Evolutionary conservation across 345 rosid species (phyloP), one percentile per base, ranked within the genome.

Genomic region (Citrus medica): DNA sequence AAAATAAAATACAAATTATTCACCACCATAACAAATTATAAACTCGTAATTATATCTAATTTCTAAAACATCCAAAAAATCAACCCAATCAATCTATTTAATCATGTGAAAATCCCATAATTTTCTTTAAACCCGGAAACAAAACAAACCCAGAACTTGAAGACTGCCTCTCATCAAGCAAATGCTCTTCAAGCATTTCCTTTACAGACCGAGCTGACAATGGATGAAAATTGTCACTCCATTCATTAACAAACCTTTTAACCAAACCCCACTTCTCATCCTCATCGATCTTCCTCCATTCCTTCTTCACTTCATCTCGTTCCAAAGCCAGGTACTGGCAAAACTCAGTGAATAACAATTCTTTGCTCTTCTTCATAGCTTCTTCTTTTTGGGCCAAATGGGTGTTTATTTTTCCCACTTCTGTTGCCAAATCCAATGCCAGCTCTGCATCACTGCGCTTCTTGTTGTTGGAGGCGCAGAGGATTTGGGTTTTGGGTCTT

Each of bases 351-450:
- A 92, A 92, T 17, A 95, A 82, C 76, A 95, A 68, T 75, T 88
- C 90, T 30, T 79, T 83, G 85, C 95, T 90, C 82, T 89, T 90
- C 85, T 80, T 84, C 97, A 95, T 83, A 77, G 98, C 98, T 69
- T 91, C 93, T 61, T 88, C 82, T 63, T 86, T 89, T 75, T 87
- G 92, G 72, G 74, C 81, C 71, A 79, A 40, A 14, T 84, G 87
- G 82, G 88, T 76, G 66, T 84, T 89, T 30, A 88, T 86, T 81
- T 84, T 90, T 32, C 89, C 89, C 74, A 89, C 86, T 58, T 88
- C 87, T 60, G 87, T 42, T 0, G 95, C 92, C 40, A 94, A 79
- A 66, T 87, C 94, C 55, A 87, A 82, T 2, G 94, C 92, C 24
- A 92, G 90, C 65, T 85, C 88, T 1, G 87, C 74, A 68, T 90